These are phyloP conservation scores for Chaetothyriales sp. DNA, from an alignment of 2,329 filamentous ascomycete genomes.

Conservation along the genomic window DNA sequence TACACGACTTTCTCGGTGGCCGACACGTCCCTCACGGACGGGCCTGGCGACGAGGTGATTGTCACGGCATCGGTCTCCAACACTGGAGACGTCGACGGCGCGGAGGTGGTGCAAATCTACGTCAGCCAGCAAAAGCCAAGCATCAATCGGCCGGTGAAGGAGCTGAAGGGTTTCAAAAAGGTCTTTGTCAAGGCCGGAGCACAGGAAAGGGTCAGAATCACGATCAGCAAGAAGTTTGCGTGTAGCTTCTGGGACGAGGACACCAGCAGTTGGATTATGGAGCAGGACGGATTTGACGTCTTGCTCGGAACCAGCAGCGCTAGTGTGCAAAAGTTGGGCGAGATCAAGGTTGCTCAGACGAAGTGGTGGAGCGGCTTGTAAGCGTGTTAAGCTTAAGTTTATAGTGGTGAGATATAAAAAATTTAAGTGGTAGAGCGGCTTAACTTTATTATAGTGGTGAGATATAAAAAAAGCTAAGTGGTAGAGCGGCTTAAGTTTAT, in stretches of 20 bases:
- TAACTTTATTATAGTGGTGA: too few relatives aligned
- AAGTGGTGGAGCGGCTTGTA: constrained; percentile 55
- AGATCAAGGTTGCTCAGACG: constrained; percentile 47
- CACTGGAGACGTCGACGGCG: constrained; percentile 38
- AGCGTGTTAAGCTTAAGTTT: background rate
- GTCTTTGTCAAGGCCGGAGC: constrained; percentile 48
- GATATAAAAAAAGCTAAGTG: too few relatives aligned
- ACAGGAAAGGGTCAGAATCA: constrained; percentile 43
- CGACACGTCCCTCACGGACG: constrained; percentile 32
- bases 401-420: too few relatives aligned
- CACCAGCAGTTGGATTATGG: constrained; percentile 50
- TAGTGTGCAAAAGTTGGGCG: constrained; percentile 29
- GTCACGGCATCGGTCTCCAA: constrained; percentile 39
- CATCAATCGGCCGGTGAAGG: constrained; percentile 45
- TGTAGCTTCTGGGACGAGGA: constrained; percentile 60
- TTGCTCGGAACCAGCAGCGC: constrained; percentile 43
- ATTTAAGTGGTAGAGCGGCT: too few relatives aligned
- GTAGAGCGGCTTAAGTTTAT: too few relatives aligned
- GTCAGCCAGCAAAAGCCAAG: constrained; percentile 33
- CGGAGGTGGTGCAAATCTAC: constrained; percentile 44
- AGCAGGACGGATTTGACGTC: constrained; percentile 52
- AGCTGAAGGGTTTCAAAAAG: constrained; percentile 55
- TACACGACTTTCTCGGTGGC: constrained; percentile 57
- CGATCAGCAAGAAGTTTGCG: constrained; percentile 48
- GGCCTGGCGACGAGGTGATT: constrained; percentile 36